A percentile compares a stretch with the other conserved stretches of the same genome.
Evolutionary conservation across 2,329 filamentous ascomycete species (phyloP).

Genomic region (Pyrenophora graminea): DNA sequence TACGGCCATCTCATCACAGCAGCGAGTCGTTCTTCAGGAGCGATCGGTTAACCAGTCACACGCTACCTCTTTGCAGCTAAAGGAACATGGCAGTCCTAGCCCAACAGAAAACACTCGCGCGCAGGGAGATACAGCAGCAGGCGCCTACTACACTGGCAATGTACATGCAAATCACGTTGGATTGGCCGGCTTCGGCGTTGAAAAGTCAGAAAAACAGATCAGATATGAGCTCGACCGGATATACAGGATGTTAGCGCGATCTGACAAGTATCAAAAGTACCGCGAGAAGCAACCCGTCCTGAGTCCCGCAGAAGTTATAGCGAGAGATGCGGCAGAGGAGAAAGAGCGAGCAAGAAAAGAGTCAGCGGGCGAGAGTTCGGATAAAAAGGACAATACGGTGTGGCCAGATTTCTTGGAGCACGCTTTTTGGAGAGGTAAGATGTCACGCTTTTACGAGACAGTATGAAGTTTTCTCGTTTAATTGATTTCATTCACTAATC

Average conservation of each 20-base stretch:
- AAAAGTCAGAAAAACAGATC: slow-evolving; percentile 37
- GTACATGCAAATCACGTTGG: slow-evolving; percentile 29
- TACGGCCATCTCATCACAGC: slow-evolving; percentile 19
- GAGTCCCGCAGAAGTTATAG: slow-evolving; percentile 23
- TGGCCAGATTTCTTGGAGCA: slow-evolving; percentile 55
- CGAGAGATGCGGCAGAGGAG: slow-evolving; percentile 24
- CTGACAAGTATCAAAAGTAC: slow-evolving; percentile 53
- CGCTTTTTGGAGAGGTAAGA: slow-evolving; percentile 54
- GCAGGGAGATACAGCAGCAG: slow-evolving; percentile 20
- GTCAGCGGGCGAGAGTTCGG: slow-evolving; percentile 22
- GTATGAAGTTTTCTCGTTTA: neutral
- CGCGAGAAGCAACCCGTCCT: slow-evolving; percentile 46
- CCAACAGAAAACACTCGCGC: slow-evolving; percentile 33
- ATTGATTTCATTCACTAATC: neutral
- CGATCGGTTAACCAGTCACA: slow-evolving; percentile 49
- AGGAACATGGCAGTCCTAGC: slow-evolving; percentile 37
- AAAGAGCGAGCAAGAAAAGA: slow-evolving; percentile 18
- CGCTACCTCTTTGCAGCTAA: slow-evolving; percentile 29
- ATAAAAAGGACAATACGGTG: slow-evolving; percentile 43
- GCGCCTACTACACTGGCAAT: slow-evolving; percentile 35
- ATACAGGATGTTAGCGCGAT: slow-evolving; percentile 37
- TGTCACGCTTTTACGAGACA: neutral
- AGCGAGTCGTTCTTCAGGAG: slow-evolving; percentile 46
- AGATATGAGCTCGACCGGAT: slow-evolving; percentile 35
- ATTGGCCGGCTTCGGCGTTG: slow-evolving; percentile 22